Evolutionary conservation across 805 yeast species (phyloP).

Genomic region (Debaryomyces tyrocola): DNA sequence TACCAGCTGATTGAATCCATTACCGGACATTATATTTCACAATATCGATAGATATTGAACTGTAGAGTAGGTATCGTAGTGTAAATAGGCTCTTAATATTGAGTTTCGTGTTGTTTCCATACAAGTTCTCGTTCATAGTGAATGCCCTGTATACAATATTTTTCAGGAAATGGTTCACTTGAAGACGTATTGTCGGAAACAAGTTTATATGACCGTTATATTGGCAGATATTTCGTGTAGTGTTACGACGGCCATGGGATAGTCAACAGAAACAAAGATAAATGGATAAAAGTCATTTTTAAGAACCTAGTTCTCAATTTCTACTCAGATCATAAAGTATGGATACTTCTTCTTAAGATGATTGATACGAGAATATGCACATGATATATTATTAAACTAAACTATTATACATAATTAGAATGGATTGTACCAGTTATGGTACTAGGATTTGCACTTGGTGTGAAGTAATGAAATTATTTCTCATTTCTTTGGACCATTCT

Average conservation of each 20-base stretch:
- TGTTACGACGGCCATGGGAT: too few species aligned
- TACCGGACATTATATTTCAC: conserved; percentile 3
- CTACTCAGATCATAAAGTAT: too few species aligned
- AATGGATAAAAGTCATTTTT: too few species aligned
- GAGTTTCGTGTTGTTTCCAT: not conserved
- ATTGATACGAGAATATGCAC: not conserved
- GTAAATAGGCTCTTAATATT: not conserved
- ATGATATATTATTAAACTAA: not conserved
- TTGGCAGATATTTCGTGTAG: too few species aligned
- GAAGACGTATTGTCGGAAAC: too few species aligned
- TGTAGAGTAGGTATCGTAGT: not conserved
- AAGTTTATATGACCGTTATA: too few species aligned
- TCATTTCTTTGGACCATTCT: not conserved
- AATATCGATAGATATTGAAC: not conserved
- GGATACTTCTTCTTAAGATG: too few species aligned
- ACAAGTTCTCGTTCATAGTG: not conserved
- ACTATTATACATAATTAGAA: not conserved
- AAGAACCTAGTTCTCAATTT: too few species aligned
- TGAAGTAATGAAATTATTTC: too few species aligned
- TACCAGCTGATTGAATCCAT: not conserved
- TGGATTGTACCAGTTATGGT: not conserved
- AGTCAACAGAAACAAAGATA: too few species aligned
- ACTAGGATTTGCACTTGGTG: not conserved
- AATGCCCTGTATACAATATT: not conserved
- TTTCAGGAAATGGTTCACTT: not conserved